phyloP scores from a whole-genome alignment of 2,329 filamentous ascomycete species.

The Huntiella decipiens region DNA sequence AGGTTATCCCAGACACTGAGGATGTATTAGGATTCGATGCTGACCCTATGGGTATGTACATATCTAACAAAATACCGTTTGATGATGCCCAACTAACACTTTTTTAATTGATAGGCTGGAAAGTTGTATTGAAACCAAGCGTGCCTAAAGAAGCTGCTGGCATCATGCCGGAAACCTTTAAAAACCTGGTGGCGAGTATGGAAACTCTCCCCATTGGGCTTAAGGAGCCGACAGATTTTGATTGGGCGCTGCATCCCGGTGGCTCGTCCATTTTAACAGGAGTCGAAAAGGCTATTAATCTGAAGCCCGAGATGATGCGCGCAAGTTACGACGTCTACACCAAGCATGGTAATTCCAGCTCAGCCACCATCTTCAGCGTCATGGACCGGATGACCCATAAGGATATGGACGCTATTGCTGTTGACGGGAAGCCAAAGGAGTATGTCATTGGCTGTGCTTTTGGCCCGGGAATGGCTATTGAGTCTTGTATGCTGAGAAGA shows the following conservation, averaged over 20 bases:
- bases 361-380: slow-evolving; percentile 50
- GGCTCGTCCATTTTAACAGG: slow-evolving; percentile 47
- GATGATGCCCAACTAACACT: not conserved
- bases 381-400: slow-evolving; percentile 39
- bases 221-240: slow-evolving; percentile 36
- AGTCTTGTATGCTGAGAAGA: slow-evolving; percentile 47
- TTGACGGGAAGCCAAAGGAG: slow-evolving; percentile 29
- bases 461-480: slow-evolving; percentile 48
- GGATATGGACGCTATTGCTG: slow-evolving; percentile 39
- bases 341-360: slow-evolving; percentile 49
- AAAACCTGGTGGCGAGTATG: slow-evolving; percentile 24
- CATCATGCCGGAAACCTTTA: slow-evolving; percentile 34
- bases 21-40: slow-evolving; percentile 46
- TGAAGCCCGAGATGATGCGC: slow-evolving; percentile 44
- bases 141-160: slow-evolving; percentile 38
- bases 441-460: slow-evolving; percentile 50
- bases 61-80: not conserved
- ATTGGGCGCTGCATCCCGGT: slow-evolving; percentile 57
- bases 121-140: slow-evolving; percentile 42
- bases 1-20: slow-evolving; percentile 41
- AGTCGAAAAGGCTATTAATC: slow-evolving; percentile 36
- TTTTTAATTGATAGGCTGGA: slow-evolving; percentile 31
- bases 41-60: slow-evolving; percentile 33
- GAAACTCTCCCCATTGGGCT: slow-evolving; percentile 26
- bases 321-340: slow-evolving; percentile 53